Conservation (phyloP, 192 early-diverging fungal species). For the Podila epigama region DNA sequence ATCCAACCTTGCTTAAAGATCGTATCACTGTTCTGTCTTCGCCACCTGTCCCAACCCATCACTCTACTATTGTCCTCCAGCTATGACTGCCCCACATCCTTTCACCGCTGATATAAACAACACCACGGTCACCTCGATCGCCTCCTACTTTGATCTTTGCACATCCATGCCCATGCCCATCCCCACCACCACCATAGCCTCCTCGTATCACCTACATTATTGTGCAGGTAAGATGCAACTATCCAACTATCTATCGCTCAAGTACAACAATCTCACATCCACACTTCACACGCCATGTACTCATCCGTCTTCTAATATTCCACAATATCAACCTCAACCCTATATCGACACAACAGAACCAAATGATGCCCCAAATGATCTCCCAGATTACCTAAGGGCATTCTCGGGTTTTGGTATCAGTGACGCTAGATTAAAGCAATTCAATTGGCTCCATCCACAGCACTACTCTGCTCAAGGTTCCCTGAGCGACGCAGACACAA, state of each 20-base stretch:
- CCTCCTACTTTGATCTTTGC: slow-evolving; percentile 2
- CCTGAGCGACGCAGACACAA: slow-evolving; percentile 20
- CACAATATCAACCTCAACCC: too few relatives aligned
- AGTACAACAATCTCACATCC: too few relatives aligned
- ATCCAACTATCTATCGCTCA: too few relatives aligned
- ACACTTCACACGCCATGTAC: neutral
- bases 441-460: slow-evolving; percentile 38
- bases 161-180: neutral
- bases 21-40: too few relatives aligned
- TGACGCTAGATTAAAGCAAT: slow-evolving; percentile 17
- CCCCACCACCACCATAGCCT: neutral
- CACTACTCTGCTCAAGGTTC: slow-evolving; percentile 30
- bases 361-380: neutral
- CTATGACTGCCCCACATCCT: too few relatives aligned
- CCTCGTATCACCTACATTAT: neutral
- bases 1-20: too few relatives aligned
- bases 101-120: too few relatives aligned
- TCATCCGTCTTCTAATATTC: too few relatives aligned
- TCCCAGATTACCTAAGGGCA: slow-evolving; percentile 21
- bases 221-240: neutral
- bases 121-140: too few relatives aligned
- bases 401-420: slow-evolving; percentile 35
- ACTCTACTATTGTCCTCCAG: too few relatives aligned
- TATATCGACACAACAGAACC: too few relatives aligned
- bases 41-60: too few relatives aligned